Base-by-base conservation (phyloP, 495 filamentous ascomycete species). In the Penicillium steckii region DNA sequence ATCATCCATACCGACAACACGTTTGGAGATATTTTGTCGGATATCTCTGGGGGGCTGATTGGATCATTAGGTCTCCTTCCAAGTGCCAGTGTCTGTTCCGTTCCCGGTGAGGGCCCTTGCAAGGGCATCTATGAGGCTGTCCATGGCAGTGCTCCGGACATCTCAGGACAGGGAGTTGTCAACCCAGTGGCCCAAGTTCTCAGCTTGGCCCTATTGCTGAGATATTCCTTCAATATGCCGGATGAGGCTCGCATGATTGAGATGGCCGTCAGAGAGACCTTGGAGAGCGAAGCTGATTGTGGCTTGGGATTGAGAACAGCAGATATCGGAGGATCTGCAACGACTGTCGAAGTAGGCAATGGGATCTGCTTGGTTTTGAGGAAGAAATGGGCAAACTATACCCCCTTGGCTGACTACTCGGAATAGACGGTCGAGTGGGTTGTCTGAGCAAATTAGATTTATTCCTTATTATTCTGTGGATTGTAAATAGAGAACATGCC, bases 1-100 rank as follows among this genome's bases (percentile, higher is more conserved):
- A 88, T 95, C 29, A 79, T 95, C 30, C 89, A 93, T 68, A 93
- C 93, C 87, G 89, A 91, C 62, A 95, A 95, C 71, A 76, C 93
- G 41, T 94, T 92, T 71, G 89, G 90, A 59, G 90, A 94, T 66
- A 94, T 95, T 76, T 80, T 95, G 53, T 93, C 90, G 50, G 90
- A 95, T 70, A 89, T 95, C 84, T 93, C 89, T 69, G 90, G 90
- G 52, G 90, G 89, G 68, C 76, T 95, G 44, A 93, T 93, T 50
- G 90, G 90, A 52, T 89, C 90, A 59, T 81, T 95, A 42, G 90
- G 90, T 56, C 78, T 95, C 10, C 93, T 90, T 23, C 90, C 90
- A 23, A 91, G 87, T 8, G 90, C 88, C 46, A 94, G 94, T 74
- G 91, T 95, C 56, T 89, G 87, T 53, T 88, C 90, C 69, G 85